Evolutionary conservation across 2,329 filamentous ascomycete species (phyloP).

Genomic region (Thelonectria blattea): DNA sequence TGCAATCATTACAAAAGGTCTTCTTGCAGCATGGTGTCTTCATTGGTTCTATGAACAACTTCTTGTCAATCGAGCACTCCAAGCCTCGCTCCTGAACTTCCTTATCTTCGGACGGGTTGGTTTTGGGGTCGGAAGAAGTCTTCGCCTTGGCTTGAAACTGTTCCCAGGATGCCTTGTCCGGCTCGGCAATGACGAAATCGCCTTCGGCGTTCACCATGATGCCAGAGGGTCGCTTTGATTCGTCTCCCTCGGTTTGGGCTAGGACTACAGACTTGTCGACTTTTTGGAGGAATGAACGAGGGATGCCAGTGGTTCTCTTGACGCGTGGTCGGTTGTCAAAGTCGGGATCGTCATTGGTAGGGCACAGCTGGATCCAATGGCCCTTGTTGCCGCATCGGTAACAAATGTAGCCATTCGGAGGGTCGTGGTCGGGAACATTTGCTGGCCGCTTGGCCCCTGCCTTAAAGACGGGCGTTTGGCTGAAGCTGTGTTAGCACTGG

Average conservation of each 20-base stretch:
- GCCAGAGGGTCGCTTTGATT: slow-evolving; percentile 84
- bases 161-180: slow-evolving; percentile 95
- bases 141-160: slow-evolving; percentile 95
- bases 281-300: slow-evolving; percentile 91
- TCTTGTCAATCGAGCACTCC: slow-evolving; percentile 95
- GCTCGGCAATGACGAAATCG: slow-evolving; percentile 95
- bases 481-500: slow-evolving; percentile 46
- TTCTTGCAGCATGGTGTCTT: slow-evolving; percentile 98
- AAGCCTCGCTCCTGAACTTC: slow-evolving; percentile 87
- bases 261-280: slow-evolving; percentile 87
- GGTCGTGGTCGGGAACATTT: slow-evolving; percentile 89
- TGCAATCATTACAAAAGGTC: slow-evolving; percentile 99
- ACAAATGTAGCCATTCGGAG: slow-evolving; percentile 92
- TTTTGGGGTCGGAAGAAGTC: slow-evolving; percentile 82
- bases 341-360: slow-evolving; percentile 97
- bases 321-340: slow-evolving; percentile 93
- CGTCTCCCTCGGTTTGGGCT: slow-evolving; percentile 74
- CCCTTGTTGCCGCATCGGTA: slow-evolving; percentile 96
- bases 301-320: slow-evolving; percentile 96
- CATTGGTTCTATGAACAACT: slow-evolving; percentile 97
- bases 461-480: slow-evolving; percentile 68
- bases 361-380: slow-evolving; percentile 99
- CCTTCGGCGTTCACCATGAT: slow-evolving; percentile 98
- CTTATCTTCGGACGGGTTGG: slow-evolving; percentile 78
- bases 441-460: slow-evolving; percentile 68